Evolutionary conservation across 306 rosid genomes (phyloP), one percentile per base, ranked within the genome.

Genomic region (Urtica urens): DNA sequence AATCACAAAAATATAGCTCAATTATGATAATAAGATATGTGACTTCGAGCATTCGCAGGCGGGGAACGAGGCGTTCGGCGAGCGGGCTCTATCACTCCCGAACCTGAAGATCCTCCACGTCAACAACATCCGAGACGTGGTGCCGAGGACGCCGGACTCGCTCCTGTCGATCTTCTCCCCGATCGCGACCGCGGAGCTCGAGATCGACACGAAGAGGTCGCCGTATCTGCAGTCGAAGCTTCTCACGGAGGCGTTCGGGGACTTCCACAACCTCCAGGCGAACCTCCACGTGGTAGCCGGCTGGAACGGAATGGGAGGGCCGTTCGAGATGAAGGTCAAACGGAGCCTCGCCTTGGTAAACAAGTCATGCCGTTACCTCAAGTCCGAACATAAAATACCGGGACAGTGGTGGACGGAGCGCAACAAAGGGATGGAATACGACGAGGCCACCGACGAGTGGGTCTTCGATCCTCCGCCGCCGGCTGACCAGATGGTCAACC

Each of bases 251-350:
- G 7, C 47, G 15, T 59, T 76, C 0, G 27, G 81, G 10, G 81
- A 83, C 43, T 83, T 86, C 86, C 94, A 84, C 62, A 84, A 84
- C 53, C 37, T 84, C 74, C 72, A 84, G 62, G 86, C 81, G 3
- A 72, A 80, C 63, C 44, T 84, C 63, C 92, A 84, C 27, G 65
- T 80, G 46, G 92, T 84, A 58, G 92, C 81, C 0, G 86, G 86
- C 54, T 80, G 94, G 94, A 75, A 77, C n/a, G 83, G 86, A 15
- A 8, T 11, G 12, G 12, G 37, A 0, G 69, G 49, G 4, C 58
- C 37, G 46, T 84, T 77, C 58, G 72, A 68, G 77, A 1, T 67
- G 66, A 80, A 48, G 62, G 83, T 74, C 49, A 77, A 75, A 75
- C 75, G 92, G 51, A 75, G 86, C 28, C 40, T 80, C 73, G 81